Evolutionary conservation across 352 stramenopile species (phyloP).

Genomic region (Saprolegnia diclina): DNA sequence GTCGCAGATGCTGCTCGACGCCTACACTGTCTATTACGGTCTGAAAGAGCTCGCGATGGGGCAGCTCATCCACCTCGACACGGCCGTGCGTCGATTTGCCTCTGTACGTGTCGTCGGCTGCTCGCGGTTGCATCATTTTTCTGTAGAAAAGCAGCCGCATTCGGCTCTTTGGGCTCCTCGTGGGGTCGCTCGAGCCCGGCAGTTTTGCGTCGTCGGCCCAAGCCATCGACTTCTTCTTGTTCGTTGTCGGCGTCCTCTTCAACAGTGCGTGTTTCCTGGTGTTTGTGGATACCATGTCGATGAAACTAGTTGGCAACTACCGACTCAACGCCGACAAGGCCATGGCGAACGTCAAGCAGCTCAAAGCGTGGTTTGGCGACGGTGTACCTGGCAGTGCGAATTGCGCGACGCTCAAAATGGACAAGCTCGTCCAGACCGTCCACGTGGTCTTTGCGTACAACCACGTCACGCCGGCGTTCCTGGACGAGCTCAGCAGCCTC

Average conservation of each 20-base stretch:
- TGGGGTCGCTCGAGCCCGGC: conserved; percentile 64
- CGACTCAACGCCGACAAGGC: conserved; percentile 32
- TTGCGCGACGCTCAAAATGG: conserved; percentile 43
- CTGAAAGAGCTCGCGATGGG: conserved; percentile 75
- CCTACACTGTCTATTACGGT: conserved; percentile 76
- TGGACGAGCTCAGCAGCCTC: conserved; percentile 39
- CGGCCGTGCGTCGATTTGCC: conserved; percentile 59
- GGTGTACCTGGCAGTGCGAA: conserved; percentile 55
- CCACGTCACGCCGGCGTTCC: conserved; percentile 35
- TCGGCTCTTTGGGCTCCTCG: conserved; percentile 59
- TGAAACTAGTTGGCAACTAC: conserved; percentile 20
- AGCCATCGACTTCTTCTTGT: conserved; percentile 68
- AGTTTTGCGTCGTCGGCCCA: conserved; percentile 69
- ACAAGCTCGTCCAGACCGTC: conserved; percentile 60
- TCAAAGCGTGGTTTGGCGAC: conserved; percentile 64
- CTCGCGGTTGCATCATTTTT: not conserved
- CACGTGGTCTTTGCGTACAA: conserved; percentile 72
- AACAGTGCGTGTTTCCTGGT: not conserved
- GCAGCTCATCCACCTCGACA: conserved; percentile 70
- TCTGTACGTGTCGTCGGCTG: conserved; percentile 30
- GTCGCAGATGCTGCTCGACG: conserved; percentile 77
- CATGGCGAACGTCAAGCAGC: conserved; percentile 56
- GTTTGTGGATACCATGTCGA: conserved; percentile 29
- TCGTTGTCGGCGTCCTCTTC: conserved; percentile 71
- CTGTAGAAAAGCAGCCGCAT: conserved; percentile 57